Evolutionary conservation across 768 basidiomycete species (phyloP).

Genomic region (Kwoniella bestiolae): DNA sequence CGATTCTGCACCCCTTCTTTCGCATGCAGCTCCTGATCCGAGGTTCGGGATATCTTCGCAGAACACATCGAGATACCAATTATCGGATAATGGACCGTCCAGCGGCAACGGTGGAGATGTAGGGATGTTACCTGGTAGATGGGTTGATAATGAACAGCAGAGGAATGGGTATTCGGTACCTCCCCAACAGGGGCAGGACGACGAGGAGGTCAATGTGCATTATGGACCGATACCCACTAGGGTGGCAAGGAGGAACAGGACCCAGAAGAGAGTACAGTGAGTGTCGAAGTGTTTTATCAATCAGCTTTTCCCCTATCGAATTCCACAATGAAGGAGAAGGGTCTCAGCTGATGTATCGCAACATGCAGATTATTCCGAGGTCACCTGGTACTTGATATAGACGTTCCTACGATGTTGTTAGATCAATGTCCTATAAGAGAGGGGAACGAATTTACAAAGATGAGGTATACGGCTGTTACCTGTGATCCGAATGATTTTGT

Average conservation of each 20-base stretch:
- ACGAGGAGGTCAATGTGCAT: constrained; percentile 62
- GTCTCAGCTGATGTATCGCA: not conserved
- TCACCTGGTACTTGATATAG: constrained; percentile 81
- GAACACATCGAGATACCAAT: constrained; percentile 32
- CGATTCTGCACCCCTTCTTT: constrained; percentile 47
- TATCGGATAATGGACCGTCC: constrained; percentile 28
- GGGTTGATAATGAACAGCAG: constrained; percentile 28
- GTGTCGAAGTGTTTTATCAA: constrained; percentile 46
- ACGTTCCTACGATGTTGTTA: constrained; percentile 81
- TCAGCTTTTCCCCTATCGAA: not conserved
- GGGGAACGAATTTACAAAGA: constrained; percentile 86
- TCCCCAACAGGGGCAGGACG: constrained; percentile 15
- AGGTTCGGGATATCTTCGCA: constrained; percentile 33
- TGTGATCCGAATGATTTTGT: constrained; percentile 93
- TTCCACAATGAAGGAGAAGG: no score
- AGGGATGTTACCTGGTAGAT: constrained; percentile 29
- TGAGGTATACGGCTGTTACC: constrained; percentile 95
- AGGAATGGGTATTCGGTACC: constrained; percentile 26
- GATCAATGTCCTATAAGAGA: constrained; percentile 75
- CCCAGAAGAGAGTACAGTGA: constrained; percentile 79
- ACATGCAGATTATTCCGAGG: constrained; percentile 78
- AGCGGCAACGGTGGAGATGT: constrained; percentile 20
- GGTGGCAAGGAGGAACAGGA: constrained; percentile 80
- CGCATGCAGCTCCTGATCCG: constrained; percentile 36
- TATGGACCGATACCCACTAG: constrained; percentile 87